phyloP scores from a whole-genome alignment of 1,284 basidiomycete species.

The Cystobasidiaceae sp. region DNA sequence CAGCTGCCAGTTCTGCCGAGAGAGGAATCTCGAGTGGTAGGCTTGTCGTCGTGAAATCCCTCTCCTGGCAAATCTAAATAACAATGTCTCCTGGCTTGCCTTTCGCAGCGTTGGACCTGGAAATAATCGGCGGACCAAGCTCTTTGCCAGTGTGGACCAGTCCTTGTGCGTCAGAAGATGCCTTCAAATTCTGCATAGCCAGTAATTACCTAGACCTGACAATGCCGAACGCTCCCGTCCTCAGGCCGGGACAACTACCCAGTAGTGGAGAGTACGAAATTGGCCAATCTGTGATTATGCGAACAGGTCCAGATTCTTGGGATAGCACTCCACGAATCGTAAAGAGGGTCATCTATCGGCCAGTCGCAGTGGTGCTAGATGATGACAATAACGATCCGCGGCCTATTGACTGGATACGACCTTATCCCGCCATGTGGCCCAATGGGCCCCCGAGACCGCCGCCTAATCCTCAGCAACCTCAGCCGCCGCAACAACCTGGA shows the following conservation, averaged over 20 bases:
- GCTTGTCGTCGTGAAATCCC: no score
- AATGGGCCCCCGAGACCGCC: neutral
- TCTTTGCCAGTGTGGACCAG: constrained; percentile 22
- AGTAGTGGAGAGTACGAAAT: constrained; percentile 28
- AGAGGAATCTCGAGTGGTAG: constrained; percentile 15
- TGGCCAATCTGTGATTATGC: constrained; percentile 14
- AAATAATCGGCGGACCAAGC: neutral
- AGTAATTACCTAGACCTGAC: neutral
- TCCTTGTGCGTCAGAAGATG: constrained; percentile 7
- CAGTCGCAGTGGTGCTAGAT: constrained; percentile 28
- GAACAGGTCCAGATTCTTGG: constrained; percentile 9
- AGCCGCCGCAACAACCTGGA: neutral
- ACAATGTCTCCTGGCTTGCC: no score
- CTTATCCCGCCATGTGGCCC: constrained; percentile 4
- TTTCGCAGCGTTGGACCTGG: constrained; percentile 20
- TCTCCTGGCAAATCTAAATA: no score
- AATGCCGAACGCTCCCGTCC: neutral
- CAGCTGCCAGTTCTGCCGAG: constrained; percentile 19
- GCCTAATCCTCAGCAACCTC: neutral
- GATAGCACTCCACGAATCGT: constrained; percentile 19
- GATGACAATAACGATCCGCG: constrained; percentile 26
- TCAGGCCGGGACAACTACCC: constrained; percentile 4
- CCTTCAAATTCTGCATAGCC: neutral
- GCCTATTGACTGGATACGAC: constrained; percentile 20
- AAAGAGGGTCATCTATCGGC: constrained; percentile 24